These are phyloP conservation scores for Henningerozyma blattae DNA, from an alignment of 805 yeast species.

Conservation along the genomic window DNA sequence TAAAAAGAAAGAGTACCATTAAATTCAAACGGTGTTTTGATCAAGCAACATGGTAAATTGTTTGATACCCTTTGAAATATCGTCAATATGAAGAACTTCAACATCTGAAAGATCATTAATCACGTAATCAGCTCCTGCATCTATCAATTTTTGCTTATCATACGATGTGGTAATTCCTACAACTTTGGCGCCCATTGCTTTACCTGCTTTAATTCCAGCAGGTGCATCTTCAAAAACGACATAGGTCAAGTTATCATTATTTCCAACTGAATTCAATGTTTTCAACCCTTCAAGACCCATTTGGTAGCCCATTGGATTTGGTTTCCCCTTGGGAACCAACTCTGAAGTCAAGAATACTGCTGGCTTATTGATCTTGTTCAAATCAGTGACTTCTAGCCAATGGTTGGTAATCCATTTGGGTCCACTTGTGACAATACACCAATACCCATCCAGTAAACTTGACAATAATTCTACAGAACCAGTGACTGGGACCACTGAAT, in stretches of 20 bases:
- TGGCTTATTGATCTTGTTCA: conserved; percentile 48
- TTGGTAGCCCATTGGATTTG: conserved; percentile 69
- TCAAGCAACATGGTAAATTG: too few relatives aligned
- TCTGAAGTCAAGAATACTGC: conserved; percentile 70
- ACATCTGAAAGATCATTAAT: conserved; percentile 45
- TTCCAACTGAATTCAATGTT: conserved; percentile 13
- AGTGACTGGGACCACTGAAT: conserved; percentile 53
- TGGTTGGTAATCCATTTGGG: conserved; percentile 56
- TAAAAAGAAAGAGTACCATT: too few relatives aligned
- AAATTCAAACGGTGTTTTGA: too few relatives aligned
- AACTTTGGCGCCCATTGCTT: conserved; percentile 61
- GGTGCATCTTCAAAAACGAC: conserved; percentile 82
- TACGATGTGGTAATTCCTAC: conserved; percentile 70
- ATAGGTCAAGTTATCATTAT: conserved; percentile 12
- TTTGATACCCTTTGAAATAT: conserved; percentile 1
- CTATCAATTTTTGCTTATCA: conserved; percentile 47
- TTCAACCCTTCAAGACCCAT: conserved; percentile 41
- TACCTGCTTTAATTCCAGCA: conserved; percentile 70
- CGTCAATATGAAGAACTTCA: conserved; percentile 4
- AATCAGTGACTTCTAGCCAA: conserved; percentile 42
- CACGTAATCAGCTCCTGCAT: conserved; percentile 69
- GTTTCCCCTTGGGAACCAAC: conserved; percentile 62
- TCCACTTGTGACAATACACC: conserved; percentile 82
- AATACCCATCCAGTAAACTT: conserved; percentile 38
- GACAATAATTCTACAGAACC: conserved; percentile 54